Base-by-base conservation (phyloP, 208 protist species). In the Blechomonas ayalai region DNA sequence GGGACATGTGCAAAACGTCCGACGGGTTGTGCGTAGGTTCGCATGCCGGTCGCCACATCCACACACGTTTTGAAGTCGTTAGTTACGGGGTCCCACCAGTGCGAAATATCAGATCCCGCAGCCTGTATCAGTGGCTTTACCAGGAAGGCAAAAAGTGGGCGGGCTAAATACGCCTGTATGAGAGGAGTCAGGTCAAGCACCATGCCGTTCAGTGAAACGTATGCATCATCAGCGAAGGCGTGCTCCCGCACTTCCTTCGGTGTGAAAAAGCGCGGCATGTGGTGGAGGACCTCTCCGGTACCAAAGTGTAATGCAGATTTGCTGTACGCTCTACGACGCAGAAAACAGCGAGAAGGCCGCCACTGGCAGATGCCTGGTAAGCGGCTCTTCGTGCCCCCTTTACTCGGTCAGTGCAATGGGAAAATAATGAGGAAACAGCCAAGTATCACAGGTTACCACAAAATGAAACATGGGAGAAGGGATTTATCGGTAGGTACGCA, bases 1-100 rank as follows among this genome's bases (percentile, higher is more conserved):
- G 87, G 90, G 15, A 90, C 73, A 72, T 97, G 91, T 16, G 88
- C 64, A 49, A 97, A 86, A 37, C 82, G 73, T 20, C 87, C 90
- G 36, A 81, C 62, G 13, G 92, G 92, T 58, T 85, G 80, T 9
- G 76, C 80, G 58, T 95, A 96, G 22, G 73, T 80, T 22, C 68
- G 59, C 59, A 95, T 79, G 6, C 88, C 86, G 6, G 81, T 93
- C 24, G 67, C 63, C 18, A 77, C 55, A 59, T 97, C 90, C 2
- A 95, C 69, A 55, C 82, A 91, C 6, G 60, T 84, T 31, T 80
- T 75, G 0, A 96, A 45, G 47, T 96, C 89, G 32, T 67, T 60
- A 3, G 72, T 73, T 4, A 54, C 48, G 28, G 52, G 49, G 51
- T 97, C 88, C 55, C 84, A 95, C 86, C 88, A 95, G 72, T 97